Evolutionary conservation across 75 land plant genomes (phyloP).

Genomic region (Picea sitchensis): DNA sequence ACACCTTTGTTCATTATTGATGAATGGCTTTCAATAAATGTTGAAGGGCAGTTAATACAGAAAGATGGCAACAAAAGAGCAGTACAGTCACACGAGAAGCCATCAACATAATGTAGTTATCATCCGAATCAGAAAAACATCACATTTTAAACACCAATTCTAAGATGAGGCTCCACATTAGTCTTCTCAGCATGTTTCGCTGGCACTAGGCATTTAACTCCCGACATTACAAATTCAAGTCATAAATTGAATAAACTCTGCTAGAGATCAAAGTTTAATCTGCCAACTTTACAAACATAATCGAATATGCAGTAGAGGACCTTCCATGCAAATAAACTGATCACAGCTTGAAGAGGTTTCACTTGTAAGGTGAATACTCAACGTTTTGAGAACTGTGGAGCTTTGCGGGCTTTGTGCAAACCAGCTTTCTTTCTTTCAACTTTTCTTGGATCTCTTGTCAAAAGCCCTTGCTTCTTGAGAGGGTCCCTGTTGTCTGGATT

Average conservation of each 20-base stretch:
- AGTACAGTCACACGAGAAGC: neutral
- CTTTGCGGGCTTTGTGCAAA: constrained; percentile 86
- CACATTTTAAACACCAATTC: neutral
- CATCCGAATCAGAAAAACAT: neutral
- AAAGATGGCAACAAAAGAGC: neutral
- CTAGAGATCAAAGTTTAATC: neutral
- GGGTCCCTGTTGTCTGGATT: constrained; percentile 67
- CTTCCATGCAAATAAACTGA: neutral
- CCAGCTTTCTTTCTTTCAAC: constrained; percentile 97
- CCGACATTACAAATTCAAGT: neutral
- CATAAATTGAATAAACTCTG: neutral
- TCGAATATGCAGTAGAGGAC: neutral
- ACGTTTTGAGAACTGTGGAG: constrained; percentile 96
- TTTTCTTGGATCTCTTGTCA: constrained; percentile 80
- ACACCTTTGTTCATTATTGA: neutral
- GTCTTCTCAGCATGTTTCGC: neutral
- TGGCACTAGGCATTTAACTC: neutral
- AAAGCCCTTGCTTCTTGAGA: constrained; percentile 70
- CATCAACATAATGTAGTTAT: neutral
- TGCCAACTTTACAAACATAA: neutral
- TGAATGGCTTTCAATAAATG: neutral
- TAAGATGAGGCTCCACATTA: neutral
- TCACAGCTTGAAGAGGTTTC: neutral
- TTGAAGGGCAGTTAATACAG: neutral
- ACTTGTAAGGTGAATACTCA: constrained; percentile 24